A percentile compares a stretch with the other conserved stretches of the same genome.
phyloP scores from a whole-genome alignment of 768 basidiomycete species.

The Candolleomyces aberdarensis region DNA sequence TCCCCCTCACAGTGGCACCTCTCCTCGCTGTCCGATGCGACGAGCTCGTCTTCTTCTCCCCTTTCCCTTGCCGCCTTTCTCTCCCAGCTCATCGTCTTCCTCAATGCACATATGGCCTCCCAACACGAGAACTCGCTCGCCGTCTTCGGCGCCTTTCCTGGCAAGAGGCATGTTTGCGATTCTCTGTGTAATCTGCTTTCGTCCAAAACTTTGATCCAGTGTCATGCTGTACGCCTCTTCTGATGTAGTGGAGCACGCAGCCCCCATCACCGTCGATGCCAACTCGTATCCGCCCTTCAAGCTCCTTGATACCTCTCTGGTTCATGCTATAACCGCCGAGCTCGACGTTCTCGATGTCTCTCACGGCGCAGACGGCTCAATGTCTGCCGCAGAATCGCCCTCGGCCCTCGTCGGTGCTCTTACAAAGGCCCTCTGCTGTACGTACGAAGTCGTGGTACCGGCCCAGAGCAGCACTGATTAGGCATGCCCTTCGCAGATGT shows the following conservation, averaged over 20 bases:
- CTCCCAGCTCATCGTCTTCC: constrained; percentile 82
- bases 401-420: constrained; percentile 83
- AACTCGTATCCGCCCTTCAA: constrained; percentile 87
- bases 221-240: constrained; percentile 75
- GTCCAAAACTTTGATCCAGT: constrained; percentile 34
- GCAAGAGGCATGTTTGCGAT: constrained; percentile 56
- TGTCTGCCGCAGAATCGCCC: constrained; percentile 35
- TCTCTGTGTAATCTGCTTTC: constrained; percentile 13
- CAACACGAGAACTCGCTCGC: constrained; percentile 91
- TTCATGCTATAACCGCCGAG: constrained; percentile 58
- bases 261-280: constrained; percentile 52
- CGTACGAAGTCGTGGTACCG: constrained; percentile 18
- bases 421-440: constrained; percentile 92
- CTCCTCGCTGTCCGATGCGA: constrained; percentile 38
- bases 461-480: constrained; percentile 1
- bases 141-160: constrained; percentile 86
- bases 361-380: constrained; percentile 42
- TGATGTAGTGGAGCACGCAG: constrained; percentile 37
- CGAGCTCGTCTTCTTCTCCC: constrained; percentile 41
- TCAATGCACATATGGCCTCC: constrained; percentile 90
- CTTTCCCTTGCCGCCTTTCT: constrained; percentile 73
- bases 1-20: constrained; percentile 85
- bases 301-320: constrained; percentile 65
- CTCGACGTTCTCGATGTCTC: constrained; percentile 44
- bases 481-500: constrained; percentile 28